Percentiles rank a stretch among this genome's conserved stretches.
phyloP scores from a whole-genome alignment of 495 filamentous ascomycete genomes.

The Aspergillus steynii region DNA sequence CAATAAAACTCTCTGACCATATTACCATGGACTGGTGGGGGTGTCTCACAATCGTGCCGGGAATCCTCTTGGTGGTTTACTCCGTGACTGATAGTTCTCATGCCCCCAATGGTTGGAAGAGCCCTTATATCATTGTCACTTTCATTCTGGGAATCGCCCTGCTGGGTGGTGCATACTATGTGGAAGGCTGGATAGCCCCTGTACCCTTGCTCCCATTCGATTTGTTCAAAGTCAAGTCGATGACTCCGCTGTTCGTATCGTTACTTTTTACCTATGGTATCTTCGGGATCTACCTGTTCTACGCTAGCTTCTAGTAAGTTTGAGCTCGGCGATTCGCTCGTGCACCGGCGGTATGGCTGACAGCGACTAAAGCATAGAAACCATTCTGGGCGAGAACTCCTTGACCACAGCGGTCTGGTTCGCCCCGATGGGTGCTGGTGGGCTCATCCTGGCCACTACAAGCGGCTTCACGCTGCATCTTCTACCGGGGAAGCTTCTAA shows the following conservation, averaged over 20 bases:
- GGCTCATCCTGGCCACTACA: conserved; percentile 11
- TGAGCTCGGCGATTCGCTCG: neutral
- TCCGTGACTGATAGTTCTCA: conserved; percentile 12
- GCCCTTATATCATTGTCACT: conserved; percentile 11
- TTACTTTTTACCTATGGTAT: conserved; percentile 11
- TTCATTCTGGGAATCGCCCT: conserved; percentile 9
- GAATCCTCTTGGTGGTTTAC: conserved; percentile 8
- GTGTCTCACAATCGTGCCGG: conserved; percentile 9
- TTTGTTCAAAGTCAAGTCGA: conserved; percentile 15
- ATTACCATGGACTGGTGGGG: conserved; percentile 17
- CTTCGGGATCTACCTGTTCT: conserved; percentile 16
- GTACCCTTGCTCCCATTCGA: conserved; percentile 11
- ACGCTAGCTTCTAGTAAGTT: conserved; percentile 17
- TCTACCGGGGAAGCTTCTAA: conserved; percentile 9
- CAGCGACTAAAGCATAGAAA: conserved; percentile 6
- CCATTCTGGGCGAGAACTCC: conserved; percentile 9
- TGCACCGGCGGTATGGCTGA: neutral
- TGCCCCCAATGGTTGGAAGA: conserved; percentile 13
- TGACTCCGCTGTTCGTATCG: conserved; percentile 9
- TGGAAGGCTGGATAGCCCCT: conserved; percentile 12
- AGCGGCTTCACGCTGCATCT: conserved; percentile 15
- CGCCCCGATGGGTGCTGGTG: conserved; percentile 17
- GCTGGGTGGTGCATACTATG: conserved; percentile 10
- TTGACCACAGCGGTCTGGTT: conserved; percentile 12
- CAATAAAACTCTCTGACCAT: conserved; percentile 1